Evolutionary conservation across 768 basidiomycete genomes (phyloP), one percentile per base, ranked within the genome.

Genomic region (Amanita exitialis): DNA sequence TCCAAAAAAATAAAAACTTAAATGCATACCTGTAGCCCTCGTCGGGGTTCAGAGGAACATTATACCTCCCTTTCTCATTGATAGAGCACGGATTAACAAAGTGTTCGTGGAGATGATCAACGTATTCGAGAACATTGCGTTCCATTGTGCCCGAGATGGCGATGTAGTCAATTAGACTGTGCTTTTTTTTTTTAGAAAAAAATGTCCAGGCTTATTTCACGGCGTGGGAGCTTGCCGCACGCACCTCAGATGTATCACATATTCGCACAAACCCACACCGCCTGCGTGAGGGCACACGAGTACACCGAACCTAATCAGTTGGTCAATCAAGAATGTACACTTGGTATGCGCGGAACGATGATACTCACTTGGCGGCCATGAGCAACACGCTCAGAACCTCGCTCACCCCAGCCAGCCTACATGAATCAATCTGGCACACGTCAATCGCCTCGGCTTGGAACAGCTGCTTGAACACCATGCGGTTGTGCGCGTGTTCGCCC

Each of bases 391-490:
- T 82, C 36, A 96, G 70, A n/a, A 95, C 86, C 71, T 95, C 93
- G 61, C 85, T 93, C 27, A 97, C 91, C 45, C 94, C 94, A 3
- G 89, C 92, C 18, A 96, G 72, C 44, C 94, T 80, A 68, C 94
- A 96, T 18, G 90, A 89, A 68, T 97, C 94, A 59, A 97, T 93
- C 63, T 97, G 94, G 57, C 81, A 85, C 23, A 96, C 94, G 59
- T 98, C 94, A 62, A 98, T 91, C 3, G 94, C 93, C 25, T 90
- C 82, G 0, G 82, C 82, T 59, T 92, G 90, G 10, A 97, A 74
- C 6, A 96, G 73, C 64, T 95, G 94, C 69, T 95, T 95, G 78
- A 95, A 95, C n/a, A 87, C 77, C 76, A 94, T 90, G 45, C 88
- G 78, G 66, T 95, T 95, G 64, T 96, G 91, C 1, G 89, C 91